Evolutionary conservation across 306 rosid genomes (phyloP), one percentile per base, ranked within the genome.

Genomic region (Bauhinia variegata): DNA sequence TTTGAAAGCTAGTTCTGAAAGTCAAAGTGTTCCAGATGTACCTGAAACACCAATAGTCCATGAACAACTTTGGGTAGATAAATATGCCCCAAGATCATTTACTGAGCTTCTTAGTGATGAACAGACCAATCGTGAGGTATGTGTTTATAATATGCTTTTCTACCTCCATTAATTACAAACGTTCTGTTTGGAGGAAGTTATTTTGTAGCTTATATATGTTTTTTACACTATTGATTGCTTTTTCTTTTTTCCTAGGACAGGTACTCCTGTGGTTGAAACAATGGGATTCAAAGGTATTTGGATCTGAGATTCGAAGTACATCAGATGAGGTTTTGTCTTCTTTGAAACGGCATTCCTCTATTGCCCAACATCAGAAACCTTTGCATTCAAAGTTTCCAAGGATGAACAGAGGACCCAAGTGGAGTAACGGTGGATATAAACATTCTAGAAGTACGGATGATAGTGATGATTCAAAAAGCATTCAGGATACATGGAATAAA

Each of bases 31-130:
- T 60, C 44, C 16, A 5, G 80, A 82, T 54, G 82, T 70, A 76
- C 78, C 87, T 58, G 88, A 83, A 84, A 75, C 72, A 50, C 78
- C 69, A 73, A 64, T 51, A 43, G 61, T 81, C 68, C 87, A 71
- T 28, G 96, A 84, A 77, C 68, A 75, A 73, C 96, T 93, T 66
- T 89, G 98, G 98, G 97, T 93, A n/a, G 98, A 93, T 71, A 86
- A 93, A 77, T 93, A 93, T 73, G 85, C 97, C 38, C 98, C 97
- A 4, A 83, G 71, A 50, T 89, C 97, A 12, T 93, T 93, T 70
- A 83, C 88, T 11, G 98, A 89, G 82, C 98, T 93, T 79, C 96
- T 93, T 33, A 93, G 98, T 51, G 96, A 93, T 57, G 98, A 93
- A 75, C 98, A 87, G 65, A 93, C 96, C 78, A 93, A 93, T 68